A percentile compares a stretch with the other conserved stretches of the same genome.
Evolutionary conservation across 495 filamentous ascomycete genomes (phyloP).

Genomic region (Aspergillus heteromorphus): DNA sequence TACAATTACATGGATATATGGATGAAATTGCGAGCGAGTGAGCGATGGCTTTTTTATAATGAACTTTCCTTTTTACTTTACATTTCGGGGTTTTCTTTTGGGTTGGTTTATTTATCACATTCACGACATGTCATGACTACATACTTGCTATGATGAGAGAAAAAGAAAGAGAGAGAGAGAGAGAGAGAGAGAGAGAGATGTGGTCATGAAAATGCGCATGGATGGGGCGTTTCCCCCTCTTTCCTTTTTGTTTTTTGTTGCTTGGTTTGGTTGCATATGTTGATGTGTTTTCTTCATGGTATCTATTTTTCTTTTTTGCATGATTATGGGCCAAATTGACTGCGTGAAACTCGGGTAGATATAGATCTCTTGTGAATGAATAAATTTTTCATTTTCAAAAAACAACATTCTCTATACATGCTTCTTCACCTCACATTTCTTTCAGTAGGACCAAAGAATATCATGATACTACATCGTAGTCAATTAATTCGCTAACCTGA

Average conservation of each 20-base stretch:
- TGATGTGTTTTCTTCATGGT: background rate
- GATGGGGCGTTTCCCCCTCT: slow-evolving; percentile 5
- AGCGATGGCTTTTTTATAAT: background rate
- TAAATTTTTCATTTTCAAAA: too few relatives aligned
- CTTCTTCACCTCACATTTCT: too few relatives aligned
- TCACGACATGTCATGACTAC: background rate
- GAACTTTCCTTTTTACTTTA: background rate
- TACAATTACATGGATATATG: too few relatives aligned
- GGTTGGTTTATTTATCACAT: too few relatives aligned
- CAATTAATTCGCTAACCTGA: too few relatives aligned
- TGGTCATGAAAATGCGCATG: slow-evolving; percentile 8
- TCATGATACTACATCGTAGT: too few relatives aligned
- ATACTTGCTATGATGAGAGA: background rate
- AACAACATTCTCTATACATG: too few relatives aligned
- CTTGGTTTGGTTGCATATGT: background rate
- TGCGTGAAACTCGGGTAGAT: background rate
- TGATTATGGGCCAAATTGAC: background rate
- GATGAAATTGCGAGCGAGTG: background rate
- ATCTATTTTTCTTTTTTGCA: background rate
- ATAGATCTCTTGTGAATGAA: too few relatives aligned
- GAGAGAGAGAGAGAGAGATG: background rate
- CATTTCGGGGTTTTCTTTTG: background rate
- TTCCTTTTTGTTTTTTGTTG: background rate
- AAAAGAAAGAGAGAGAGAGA: background rate
- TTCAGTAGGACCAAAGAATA: too few relatives aligned